A percentile compares a stretch with the other conserved stretches of the same genome.
Conservation (phyloP, 225 moss, liverwort and hornwort genomes). For the Pleurozium schreberi region DNA sequence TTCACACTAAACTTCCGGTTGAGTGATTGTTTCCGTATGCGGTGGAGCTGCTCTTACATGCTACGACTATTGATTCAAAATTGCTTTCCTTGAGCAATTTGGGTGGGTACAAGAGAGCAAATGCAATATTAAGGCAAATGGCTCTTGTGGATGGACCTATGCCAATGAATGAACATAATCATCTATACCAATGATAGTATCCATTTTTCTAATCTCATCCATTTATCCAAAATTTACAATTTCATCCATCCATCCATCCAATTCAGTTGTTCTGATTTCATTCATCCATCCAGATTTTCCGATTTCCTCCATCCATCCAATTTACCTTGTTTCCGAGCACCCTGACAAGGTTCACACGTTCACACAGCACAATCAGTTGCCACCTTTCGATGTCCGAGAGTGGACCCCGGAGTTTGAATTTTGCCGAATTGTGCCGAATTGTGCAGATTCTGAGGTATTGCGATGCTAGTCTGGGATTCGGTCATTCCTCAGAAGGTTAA, state of each 20-base stretch:
- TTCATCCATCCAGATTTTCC: not conserved
- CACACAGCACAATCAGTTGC: no score
- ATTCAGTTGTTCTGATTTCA: not conserved
- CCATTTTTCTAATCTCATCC: no score
- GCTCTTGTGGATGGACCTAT: not conserved
- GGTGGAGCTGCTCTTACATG: no score
- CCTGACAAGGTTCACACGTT: not conserved
- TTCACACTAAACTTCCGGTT: no score
- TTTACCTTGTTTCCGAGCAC: not conserved
- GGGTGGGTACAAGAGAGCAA: no score
- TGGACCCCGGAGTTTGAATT: not conserved
- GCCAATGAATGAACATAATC: not conserved
- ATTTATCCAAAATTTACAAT: not conserved
- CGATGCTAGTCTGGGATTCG: not conserved
- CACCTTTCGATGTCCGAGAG: not conserved
- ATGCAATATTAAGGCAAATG: no score
- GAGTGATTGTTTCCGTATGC: no score
- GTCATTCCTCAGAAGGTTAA: not conserved
- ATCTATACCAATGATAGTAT: not conserved
- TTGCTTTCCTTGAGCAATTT: no score
- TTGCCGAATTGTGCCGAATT: not conserved
- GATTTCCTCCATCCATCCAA: not conserved
- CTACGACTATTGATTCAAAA: no score
- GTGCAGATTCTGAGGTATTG: not conserved
- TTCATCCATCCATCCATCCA: not conserved